Percentiles rank a stretch among this genome's conserved stretches.
phyloP scores from a whole-genome alignment of 495 filamentous ascomycete species.

The Schizothecium vesticola region DNA sequence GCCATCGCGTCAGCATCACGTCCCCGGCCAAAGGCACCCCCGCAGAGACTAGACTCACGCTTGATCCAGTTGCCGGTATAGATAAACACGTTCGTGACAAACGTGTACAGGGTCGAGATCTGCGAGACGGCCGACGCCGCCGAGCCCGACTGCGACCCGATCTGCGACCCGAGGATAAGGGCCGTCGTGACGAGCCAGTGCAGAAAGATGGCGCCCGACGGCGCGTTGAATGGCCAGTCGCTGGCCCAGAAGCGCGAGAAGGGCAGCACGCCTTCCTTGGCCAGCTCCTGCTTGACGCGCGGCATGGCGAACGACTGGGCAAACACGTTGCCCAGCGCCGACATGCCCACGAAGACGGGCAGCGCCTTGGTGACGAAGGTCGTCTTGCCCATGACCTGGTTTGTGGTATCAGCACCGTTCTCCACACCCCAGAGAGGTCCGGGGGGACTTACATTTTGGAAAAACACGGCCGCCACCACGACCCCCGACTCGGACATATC shows the following conservation, averaged over 20 bases:
- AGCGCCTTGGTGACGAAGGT: slow-evolving; percentile 43
- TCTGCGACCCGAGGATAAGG: slow-evolving; percentile 45
- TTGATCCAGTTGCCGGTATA: slow-evolving; percentile 37
- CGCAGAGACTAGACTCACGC: slow-evolving; percentile 13
- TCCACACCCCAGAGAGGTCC: neutral
- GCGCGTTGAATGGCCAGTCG: slow-evolving; percentile 55
- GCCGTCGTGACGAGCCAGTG: slow-evolving; percentile 58
- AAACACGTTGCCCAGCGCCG: slow-evolving; percentile 60
- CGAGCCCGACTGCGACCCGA: neutral
- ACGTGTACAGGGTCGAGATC: slow-evolving; percentile 23
- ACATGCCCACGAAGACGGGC: slow-evolving; percentile 59
- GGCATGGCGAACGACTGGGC: slow-evolving; percentile 59
- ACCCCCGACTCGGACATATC: slow-evolving; percentile 44
- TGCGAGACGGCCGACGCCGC: neutral
- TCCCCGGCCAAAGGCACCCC: neutral
- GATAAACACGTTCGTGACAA: slow-evolving; percentile 29
- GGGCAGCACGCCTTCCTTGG: slow-evolving; percentile 55
- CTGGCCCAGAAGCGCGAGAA: slow-evolving; percentile 54
- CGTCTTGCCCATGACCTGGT: slow-evolving; percentile 35
- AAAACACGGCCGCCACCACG: slow-evolving; percentile 56
- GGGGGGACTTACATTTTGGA: slow-evolving; percentile 46
- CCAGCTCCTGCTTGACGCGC: slow-evolving; percentile 54
- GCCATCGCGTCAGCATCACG: slow-evolving; percentile 23
- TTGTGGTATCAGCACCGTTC: neutral
- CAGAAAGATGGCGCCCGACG: slow-evolving; percentile 54